These are phyloP conservation scores for Venturiaceae sp. DNA, from an alignment of 2,329 filamentous ascomycete species.

Conservation along the genomic window DNA sequence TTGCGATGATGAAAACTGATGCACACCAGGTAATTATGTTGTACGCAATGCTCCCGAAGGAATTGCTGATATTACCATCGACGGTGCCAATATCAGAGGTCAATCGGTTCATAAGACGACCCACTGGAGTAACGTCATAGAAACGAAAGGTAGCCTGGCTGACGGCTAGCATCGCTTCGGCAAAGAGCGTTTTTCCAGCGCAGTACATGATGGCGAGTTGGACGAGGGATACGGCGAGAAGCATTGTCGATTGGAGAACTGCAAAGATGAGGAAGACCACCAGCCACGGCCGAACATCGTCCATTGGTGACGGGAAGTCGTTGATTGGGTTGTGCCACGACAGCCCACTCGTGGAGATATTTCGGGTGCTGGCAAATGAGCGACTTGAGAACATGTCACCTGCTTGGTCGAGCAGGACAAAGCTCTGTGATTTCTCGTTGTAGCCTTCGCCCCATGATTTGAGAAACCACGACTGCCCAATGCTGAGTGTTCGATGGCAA, in stretches of 20 bases:
- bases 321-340: constrained; percentile 15
- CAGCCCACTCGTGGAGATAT: constrained; percentile 6
- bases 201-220: constrained; percentile 64
- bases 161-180: constrained; percentile 60
- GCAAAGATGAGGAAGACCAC: constrained; percentile 60
- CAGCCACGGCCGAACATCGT: constrained; percentile 66
- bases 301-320: constrained; percentile 52
- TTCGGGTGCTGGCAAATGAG: background rate
- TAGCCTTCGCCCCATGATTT: constrained; percentile 84
- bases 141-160: constrained; percentile 78
- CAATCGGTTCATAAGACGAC: constrained; percentile 82
- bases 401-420: background rate
- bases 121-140: constrained; percentile 83
- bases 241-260: constrained; percentile 44
- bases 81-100: constrained; percentile 85
- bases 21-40: constrained; percentile 61
- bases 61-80: constrained; percentile 72
- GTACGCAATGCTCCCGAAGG: constrained; percentile 63
- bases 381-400: constrained; percentile 1
- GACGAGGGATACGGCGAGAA: constrained; percentile 26
- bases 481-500: constrained; percentile 52
- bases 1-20: constrained; percentile 67
- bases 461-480: constrained; percentile 69
- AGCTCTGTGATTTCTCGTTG: constrained; percentile 18
- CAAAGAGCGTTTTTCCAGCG: constrained; percentile 68